Conservation (phyloP, 2,329 filamentous ascomycete species). For the Zymoseptoria pseudotritici region DNA sequence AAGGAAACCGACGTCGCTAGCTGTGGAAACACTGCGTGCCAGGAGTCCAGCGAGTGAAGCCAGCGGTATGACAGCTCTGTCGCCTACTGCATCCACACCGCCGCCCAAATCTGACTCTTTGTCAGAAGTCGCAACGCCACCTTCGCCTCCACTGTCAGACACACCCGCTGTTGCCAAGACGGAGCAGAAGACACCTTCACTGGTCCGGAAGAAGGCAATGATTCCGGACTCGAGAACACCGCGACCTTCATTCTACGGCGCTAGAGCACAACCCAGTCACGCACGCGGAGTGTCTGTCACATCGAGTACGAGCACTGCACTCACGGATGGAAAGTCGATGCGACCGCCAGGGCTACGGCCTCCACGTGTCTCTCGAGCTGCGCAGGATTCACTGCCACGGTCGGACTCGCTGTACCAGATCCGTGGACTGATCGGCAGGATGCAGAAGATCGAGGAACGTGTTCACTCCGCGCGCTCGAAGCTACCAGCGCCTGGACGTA, state of each 20-base stretch:
- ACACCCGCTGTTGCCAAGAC: slow-evolving; percentile 52
- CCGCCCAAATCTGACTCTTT: slow-evolving; percentile 61
- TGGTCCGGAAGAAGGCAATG: slow-evolving; percentile 25
- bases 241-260: slow-evolving; percentile 37
- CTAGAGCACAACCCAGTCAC: slow-evolving; percentile 42
- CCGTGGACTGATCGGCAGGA: slow-evolving; percentile 86
- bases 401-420: slow-evolving; percentile 83
- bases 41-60: slow-evolving; percentile 44
- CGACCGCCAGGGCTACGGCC: slow-evolving; percentile 41
- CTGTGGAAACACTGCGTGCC: slow-evolving; percentile 37
- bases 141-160: slow-evolving; percentile 90
- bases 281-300: slow-evolving; percentile 52
- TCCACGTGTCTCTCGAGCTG: slow-evolving; percentile 17
- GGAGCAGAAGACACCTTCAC: slow-evolving; percentile 35
- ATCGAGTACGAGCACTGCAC: slow-evolving; percentile 20
- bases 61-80: slow-evolving; percentile 70
- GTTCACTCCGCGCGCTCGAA: slow-evolving; percentile 89
- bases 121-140: slow-evolving; percentile 69
- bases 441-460: slow-evolving; percentile 90
- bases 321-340: slow-evolving; percentile 22
- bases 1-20: slow-evolving; percentile 44
- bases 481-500: slow-evolving; percentile 74
- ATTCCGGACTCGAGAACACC: slow-evolving; percentile 48
- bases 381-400: slow-evolving; percentile 41
- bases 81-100: slow-evolving; percentile 81